Conservation (phyloP, 192 early-diverging fungal genomes). For the Piromyces sp. region DNA sequence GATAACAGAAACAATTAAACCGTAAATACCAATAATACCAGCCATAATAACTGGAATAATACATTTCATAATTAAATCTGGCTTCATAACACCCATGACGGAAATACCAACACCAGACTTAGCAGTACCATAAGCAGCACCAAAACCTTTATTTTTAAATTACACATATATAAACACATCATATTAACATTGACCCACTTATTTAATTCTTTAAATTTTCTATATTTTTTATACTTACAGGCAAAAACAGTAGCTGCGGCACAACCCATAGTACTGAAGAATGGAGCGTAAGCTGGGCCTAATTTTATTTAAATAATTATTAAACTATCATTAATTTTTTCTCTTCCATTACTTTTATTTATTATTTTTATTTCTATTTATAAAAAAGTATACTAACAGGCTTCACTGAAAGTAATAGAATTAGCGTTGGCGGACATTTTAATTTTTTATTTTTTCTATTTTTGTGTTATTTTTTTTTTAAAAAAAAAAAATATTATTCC, state of each 20-base stretch:
- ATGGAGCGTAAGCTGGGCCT: conserved; percentile 12
- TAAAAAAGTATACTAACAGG: not conserved
- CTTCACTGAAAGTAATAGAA: not conserved
- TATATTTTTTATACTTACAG: conserved; percentile 20
- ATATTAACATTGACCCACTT: too few relatives aligned
- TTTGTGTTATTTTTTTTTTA: too few relatives aligned
- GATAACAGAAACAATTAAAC: conserved; percentile 86
- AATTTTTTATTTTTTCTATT: too few relatives aligned
- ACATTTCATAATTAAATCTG: conserved; percentile 74
- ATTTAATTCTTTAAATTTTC: too few relatives aligned
- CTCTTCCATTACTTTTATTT: not conserved
- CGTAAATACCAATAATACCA: conserved; percentile 97
- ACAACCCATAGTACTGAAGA: conserved; percentile 35
- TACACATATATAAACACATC: too few relatives aligned
- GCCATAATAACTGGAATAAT: conserved; percentile 97
- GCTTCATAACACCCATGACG: conserved; percentile 82
- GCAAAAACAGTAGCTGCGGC: conserved; percentile 48
- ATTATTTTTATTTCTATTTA: not conserved
- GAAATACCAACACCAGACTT: conserved; percentile 94
- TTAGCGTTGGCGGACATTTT: not conserved
- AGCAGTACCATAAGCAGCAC: conserved; percentile 95
- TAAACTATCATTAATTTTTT: not conserved
- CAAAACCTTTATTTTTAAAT: conserved; percentile 39
- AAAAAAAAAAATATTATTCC: too few relatives aligned
- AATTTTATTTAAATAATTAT: too few relatives aligned